Base-by-base conservation (phyloP, 73 alveolate genomes). In the Paramecium tetraurelia region DNA sequence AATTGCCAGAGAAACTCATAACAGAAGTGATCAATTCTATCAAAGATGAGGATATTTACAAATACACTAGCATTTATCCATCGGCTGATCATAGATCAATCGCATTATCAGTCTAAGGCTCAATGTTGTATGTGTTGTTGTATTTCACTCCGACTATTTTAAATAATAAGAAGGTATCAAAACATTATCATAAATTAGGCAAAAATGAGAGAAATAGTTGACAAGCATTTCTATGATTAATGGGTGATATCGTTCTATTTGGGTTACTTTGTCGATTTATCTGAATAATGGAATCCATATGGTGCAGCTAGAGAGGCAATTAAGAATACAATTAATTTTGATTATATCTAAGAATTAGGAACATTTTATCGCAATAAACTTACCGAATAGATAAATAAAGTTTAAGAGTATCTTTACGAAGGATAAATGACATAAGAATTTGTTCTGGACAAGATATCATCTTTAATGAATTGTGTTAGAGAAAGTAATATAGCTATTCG, bases 381-480 rank as follows among this genome's bases (percentile, higher is more conserved):
- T 29, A 58, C 53, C 11, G 85, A 59, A n/a, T 63, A 58, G n/a
- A 35, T 68, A 18, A 36, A 18, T 43, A 92, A 92, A 83, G 71
- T 59, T 35, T 14, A 71, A 44, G 92, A 92, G 40, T 46, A 84
- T 41, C 38, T 85, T 4, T 75, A 92, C 93, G 99, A 98, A 88
- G 99, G 99, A 14, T 94, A 96, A 80, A 96, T 98, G 93, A 95
- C 95, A 76, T 99, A 97, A 92, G 99, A 97, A 80, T 98, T 72
- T 85, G 99, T 97, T 44, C 96, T 98, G 27, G 99, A 97, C 80
- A 95, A 97, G 92, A 96, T 97, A 38, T 95, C 96, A 68, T 95
- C 92, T 59, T 96, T 98, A 86, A 92, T 98, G 93, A 86, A 93
- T 24, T 93, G 97, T 89, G 95, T 98, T 86, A 93, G 99, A 84